Evolutionary conservation across 140 eudicot genomes (phyloP).

Genomic region (Bidens hawaiensis): DNA sequence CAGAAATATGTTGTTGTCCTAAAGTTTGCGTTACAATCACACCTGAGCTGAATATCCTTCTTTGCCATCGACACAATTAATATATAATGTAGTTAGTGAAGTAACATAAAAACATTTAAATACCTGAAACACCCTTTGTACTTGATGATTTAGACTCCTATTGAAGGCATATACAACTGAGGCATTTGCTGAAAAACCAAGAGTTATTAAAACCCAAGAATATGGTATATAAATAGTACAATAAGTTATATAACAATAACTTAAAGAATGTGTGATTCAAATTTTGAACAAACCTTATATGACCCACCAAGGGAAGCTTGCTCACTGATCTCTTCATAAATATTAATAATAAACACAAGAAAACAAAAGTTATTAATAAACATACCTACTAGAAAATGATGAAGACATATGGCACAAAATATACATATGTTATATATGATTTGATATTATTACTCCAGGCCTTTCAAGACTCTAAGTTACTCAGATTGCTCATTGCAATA

Average conservation of each 20-base stretch:
- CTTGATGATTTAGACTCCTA: slow-evolving; percentile 83
- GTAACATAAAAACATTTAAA: neutral
- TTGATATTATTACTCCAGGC: slow-evolving; percentile 87
- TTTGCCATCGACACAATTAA: too few species aligned
- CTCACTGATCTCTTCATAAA: slow-evolving; percentile 90
- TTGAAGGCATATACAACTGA: slow-evolving; percentile 91
- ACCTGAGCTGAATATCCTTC: too few species aligned
- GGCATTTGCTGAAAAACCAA: slow-evolving; percentile 71
- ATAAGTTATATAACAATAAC: slow-evolving; percentile 7
- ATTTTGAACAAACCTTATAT: slow-evolving; percentile 70
- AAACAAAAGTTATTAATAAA: neutral
- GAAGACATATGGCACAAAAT: slow-evolving; percentile 75
- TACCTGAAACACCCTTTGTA: slow-evolving; percentile 96
- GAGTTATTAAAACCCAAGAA: neutral
- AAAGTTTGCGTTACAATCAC: too few species aligned
- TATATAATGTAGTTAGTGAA: neutral
- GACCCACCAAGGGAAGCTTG: slow-evolving; percentile 95
- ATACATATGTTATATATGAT: slow-evolving; percentile 85
- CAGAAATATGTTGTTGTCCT: too few species aligned
- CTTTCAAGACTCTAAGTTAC: slow-evolving; percentile 57
- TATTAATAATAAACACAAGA: slow-evolving; percentile 25
- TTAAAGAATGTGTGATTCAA: neutral
- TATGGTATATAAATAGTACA: too few species aligned
- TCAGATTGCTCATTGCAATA: slow-evolving; percentile 33
- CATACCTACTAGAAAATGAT: slow-evolving; percentile 90